Evolutionary conservation across 2,329 filamentous ascomycete species (phyloP).

Genomic region (Rugonectria rugulosa): DNA sequence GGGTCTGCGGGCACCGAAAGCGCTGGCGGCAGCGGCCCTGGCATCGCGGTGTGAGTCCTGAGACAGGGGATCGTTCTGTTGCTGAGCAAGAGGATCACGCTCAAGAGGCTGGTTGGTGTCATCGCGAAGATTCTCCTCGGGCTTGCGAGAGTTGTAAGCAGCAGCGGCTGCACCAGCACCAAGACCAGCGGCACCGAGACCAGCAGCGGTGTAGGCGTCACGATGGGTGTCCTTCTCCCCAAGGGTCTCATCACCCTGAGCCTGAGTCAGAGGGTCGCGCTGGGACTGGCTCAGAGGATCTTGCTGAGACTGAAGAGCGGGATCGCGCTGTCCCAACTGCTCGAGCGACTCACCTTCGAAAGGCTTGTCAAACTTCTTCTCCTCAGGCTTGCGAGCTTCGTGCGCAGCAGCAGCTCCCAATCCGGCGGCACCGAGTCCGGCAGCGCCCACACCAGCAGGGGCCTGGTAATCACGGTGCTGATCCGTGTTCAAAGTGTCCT

Average conservation of each 20-base stretch:
- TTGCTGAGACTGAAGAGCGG: background rate
- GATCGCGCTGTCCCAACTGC: too few species aligned
- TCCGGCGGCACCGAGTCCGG: background rate
- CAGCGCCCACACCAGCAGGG: background rate
- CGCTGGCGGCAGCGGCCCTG: background rate
- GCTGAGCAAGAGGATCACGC: background rate
- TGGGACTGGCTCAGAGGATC: background rate
- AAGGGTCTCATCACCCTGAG: too few species aligned
- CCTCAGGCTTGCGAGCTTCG: background rate
- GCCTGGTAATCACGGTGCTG: too few species aligned
- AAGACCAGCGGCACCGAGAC: conserved; percentile 4
- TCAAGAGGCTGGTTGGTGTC: too few species aligned
- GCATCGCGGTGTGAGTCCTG: background rate
- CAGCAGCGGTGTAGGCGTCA: background rate
- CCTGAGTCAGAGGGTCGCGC: too few species aligned
- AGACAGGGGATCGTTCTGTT: background rate
- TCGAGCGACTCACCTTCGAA: too few species aligned
- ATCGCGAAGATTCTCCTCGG: background rate
- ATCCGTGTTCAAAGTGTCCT: background rate
- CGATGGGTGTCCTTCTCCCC: background rate
- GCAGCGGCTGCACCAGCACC: conserved; percentile 14
- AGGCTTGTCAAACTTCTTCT: background rate
- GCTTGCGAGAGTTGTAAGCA: background rate
- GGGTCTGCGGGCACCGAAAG: background rate
- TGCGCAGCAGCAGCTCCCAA: background rate